Evolutionary conservation across 2,329 filamentous ascomycete species (phyloP), one percentile per base, ranked within the genome.

Genomic region (Scolecobasidium constrictum): DNA sequence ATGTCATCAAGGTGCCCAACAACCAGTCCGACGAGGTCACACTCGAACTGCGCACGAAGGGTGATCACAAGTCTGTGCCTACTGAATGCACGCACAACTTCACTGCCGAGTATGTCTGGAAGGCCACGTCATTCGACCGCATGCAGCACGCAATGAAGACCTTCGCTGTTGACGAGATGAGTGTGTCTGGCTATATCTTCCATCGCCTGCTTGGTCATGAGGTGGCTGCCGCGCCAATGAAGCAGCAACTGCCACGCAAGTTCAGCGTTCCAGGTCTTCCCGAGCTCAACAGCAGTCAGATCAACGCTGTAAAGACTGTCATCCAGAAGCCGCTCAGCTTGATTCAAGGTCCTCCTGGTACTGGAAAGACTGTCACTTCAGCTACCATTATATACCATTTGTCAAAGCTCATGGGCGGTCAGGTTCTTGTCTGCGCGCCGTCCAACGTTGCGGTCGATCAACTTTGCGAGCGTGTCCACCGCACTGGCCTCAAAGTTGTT

Each of bases 121-220:
- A 98, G 61, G 92, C 93, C 12, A 98, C 93, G 1, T 96, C 90
- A 0, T 98, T 98, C 59, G 92, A 98, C 57, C 88, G 92, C 49
- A 98, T 98, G 92, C 92, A 98, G 62, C 78, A 88, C 51, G 93
- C 92, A 43, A 96, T 98, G 90, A 96, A 95, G 72, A 96, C 86
- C 0, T 98, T 98, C 59, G 92, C 92, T 4, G 80, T 96, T 35
- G 90, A 98, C 53, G 92, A 98, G 63, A 85, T 94, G 83, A 95
- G 88, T 56, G 90, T 98, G 35, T 96, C 92, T 17, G 92, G 92
- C 28, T 98, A 95, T 65, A 94, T 98, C 50, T 98, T 96, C 68
- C 92, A 98, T 61, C 92, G 92, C 51, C 75, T 98, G 17, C 77
- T 98, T 22, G 92, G 92, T 42, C 87, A 96, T 56, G 90, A 96